phyloP scores from a whole-genome alignment of 1,139 yeast species.

The Suhomyces anneliseae region DNA sequence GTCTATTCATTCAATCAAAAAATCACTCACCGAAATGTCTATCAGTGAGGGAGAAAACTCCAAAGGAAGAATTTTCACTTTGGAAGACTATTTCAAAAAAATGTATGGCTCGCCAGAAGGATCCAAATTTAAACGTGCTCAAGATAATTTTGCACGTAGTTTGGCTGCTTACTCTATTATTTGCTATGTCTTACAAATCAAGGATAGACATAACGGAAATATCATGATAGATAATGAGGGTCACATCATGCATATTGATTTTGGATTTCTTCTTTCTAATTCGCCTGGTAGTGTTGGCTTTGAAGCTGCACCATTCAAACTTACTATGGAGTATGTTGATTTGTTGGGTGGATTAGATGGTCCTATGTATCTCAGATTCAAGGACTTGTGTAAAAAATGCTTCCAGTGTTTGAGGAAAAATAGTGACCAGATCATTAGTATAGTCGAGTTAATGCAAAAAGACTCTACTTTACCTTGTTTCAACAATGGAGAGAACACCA shows the following conservation, averaged over 20 bases:
- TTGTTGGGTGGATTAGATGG: slow-evolving; percentile 77
- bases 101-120: slow-evolving; percentile 66
- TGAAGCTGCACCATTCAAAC: slow-evolving; percentile 95
- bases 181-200: slow-evolving; percentile 85
- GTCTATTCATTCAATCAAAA: slow-evolving; percentile 90
- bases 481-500: slow-evolving; percentile 80
- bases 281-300: slow-evolving; percentile 96
- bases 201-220: slow-evolving; percentile 96
- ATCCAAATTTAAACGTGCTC: slow-evolving; percentile 63
- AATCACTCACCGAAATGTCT: slow-evolving; percentile 78
- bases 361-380: slow-evolving; percentile 57
- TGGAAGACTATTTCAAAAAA: slow-evolving; percentile 73
- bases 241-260: slow-evolving; percentile 92
- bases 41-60: slow-evolving; percentile 64
- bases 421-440: slow-evolving; percentile 68
- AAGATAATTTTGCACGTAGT: slow-evolving; percentile 78
- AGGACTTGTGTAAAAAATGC: slow-evolving; percentile 62
- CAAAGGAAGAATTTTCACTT: slow-evolving; percentile 66
- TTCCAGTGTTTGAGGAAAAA: slow-evolving; percentile 71
- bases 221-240: slow-evolving; percentile 93
- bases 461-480: slow-evolving; percentile 91
- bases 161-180: slow-evolving; percentile 87
- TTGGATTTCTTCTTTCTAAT: slow-evolving; percentile 88
- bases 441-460: slow-evolving; percentile 92
- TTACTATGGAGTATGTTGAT: slow-evolving; percentile 85